Percentiles rank a stretch among this genome's conserved stretches.
Conservation (phyloP, 345 rosid species). For the Carallia brachiata region DNA sequence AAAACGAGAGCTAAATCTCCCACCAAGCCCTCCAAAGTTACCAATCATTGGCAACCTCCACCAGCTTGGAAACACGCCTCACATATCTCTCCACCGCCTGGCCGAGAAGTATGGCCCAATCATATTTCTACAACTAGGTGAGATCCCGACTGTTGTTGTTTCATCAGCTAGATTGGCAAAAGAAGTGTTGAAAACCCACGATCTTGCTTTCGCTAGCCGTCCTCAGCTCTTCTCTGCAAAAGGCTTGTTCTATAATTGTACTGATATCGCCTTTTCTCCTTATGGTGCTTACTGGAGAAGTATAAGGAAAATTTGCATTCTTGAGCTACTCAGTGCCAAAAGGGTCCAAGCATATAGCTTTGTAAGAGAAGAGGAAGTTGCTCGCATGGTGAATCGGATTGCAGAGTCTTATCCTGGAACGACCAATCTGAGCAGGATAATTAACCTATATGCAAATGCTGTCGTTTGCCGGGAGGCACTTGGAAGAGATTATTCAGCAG, state of each 20-base stretch:
- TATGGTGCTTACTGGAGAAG: slow-evolving; percentile 31
- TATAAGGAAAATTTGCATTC: slow-evolving; percentile 24
- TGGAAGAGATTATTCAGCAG: slow-evolving; percentile 20
- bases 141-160: slow-evolving; percentile 27
- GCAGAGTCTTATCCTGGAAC: slow-evolving; percentile 15
- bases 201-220: slow-evolving; percentile 22
- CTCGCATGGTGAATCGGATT: slow-evolving; percentile 9
- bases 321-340: slow-evolving; percentile 21
- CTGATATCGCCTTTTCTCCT: slow-evolving; percentile 23
- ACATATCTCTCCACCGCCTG: slow-evolving; percentile 13
- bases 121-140: slow-evolving; percentile 19
- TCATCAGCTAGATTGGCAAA: slow-evolving; percentile 19
- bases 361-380: slow-evolving; percentile 26
- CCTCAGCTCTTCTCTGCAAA: slow-evolving; percentile 24
- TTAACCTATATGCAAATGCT: slow-evolving; percentile 22
- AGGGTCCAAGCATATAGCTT: slow-evolving; percentile 14
- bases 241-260: slow-evolving; percentile 18
- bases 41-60: slow-evolving; percentile 32
- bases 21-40: slow-evolving; percentile 25
- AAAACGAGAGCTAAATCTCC: slow-evolving; percentile 28
- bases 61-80: slow-evolving; percentile 22
- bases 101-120: slow-evolving; percentile 24
- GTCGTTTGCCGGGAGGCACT: slow-evolving; percentile 22
- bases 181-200: slow-evolving; percentile 27
- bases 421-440: slow-evolving; percentile 17